Base-by-base conservation (phyloP, 2,329 filamentous ascomycete genomes). In the Hortaea sp. region DNA sequence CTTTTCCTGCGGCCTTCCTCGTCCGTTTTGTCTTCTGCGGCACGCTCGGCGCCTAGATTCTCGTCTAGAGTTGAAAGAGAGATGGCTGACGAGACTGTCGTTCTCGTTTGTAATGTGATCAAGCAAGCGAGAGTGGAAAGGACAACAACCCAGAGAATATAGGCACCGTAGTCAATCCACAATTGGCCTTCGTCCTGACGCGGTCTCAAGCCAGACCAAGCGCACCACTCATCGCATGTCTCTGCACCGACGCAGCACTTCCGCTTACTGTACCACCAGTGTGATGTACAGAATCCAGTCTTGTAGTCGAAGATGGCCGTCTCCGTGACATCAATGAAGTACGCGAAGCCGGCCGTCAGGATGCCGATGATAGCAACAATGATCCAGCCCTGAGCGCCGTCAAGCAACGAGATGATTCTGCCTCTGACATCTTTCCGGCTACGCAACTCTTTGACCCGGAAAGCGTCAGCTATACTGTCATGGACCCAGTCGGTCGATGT, bases 401-500 rank as follows among this genome's bases (percentile, higher is more conserved):
- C 92, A 49, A 92, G 85, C 59, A 85, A 76, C 1, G 86, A 77
- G 40, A 79, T 71, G 10, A 94, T 56, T 41, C 85, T 81, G n/a
- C 90, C 90, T 62, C 83, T 82, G 50, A 95, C 76, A 67, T 90
- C 92, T 63, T 84, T 94, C 42, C 88, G 77, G 57, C 77, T 82
- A 42, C 88, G 80, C 35, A 98, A 74, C 44, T 82, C 82, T 64
- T 94, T 92, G 42, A 94, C 81, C 28, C 92, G 85, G 58, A 88
- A 87, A 7, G 89, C 88, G 67, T 97, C 92, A 59, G 88, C 87
- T 56, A 98, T 95, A 64, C 85, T 89, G 66, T 98, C 92, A 63
- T 95, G 90, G 1, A 98, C 89, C 92, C 92, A 98, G 65, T 98
- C 90, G 46, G 88, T 95, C 5, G 87, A 94, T 5, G 88, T 95